phyloP scores from a whole-genome alignment of 208 protist genomes.

The Acanthamoeba healyi region DNA sequence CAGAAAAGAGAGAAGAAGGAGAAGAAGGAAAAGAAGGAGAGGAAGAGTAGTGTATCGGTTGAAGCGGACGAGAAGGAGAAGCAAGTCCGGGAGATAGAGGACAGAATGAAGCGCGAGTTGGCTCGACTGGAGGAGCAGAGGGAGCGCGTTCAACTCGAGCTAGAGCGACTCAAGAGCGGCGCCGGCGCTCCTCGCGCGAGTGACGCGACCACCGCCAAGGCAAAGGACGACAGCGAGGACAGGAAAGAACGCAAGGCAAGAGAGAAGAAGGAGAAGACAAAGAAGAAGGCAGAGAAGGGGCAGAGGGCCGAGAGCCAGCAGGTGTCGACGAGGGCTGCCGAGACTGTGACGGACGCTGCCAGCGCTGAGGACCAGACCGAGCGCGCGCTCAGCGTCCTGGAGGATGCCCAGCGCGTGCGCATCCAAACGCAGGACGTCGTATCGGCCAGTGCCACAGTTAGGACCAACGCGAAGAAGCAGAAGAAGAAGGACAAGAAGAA shows the following conservation, averaged over 20 bases:
- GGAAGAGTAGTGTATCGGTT: not conserved
- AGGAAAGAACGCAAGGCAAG: not conserved
- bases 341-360: not conserved
- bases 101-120: conserved; percentile 35
- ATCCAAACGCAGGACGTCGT: not conserved
- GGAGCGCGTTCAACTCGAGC: not conserved
- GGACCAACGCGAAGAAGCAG: not conserved
- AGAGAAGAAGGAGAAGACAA: not conserved
- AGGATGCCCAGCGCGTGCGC: not conserved
- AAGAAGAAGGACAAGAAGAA: conserved; percentile 9
- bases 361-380: too few species aligned
- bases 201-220: not conserved
- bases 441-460: not conserved
- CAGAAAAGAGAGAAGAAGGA: not conserved
- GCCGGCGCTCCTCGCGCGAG: not conserved
- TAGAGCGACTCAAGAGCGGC: conserved; percentile 1
- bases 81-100: not conserved
- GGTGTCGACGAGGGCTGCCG: not conserved
- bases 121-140: conserved; percentile 23
- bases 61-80: not conserved
- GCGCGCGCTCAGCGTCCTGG: not conserved
- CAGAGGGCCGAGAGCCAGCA: not conserved
- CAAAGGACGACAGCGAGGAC: not conserved
- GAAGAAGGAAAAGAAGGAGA: not conserved
- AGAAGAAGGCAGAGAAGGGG: not conserved